phyloP scores from a whole-genome alignment of 2,329 filamentous ascomycete genomes.

The Colletotrichum lindemuthianum region DNA sequence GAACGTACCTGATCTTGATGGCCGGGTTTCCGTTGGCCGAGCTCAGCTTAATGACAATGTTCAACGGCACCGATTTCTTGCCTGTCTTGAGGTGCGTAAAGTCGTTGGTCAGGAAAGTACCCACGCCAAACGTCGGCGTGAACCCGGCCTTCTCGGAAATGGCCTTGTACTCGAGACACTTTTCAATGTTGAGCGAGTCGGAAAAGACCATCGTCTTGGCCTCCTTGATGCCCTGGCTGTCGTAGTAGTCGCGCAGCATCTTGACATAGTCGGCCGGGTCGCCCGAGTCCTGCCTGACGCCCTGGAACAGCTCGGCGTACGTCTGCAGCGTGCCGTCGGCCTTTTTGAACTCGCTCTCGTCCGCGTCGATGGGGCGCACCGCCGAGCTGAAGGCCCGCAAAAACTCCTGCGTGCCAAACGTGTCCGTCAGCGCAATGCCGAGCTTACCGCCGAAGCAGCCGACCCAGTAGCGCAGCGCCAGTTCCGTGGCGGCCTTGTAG shows the following conservation, averaged over 20 bases:
- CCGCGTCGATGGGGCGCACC: constrained; percentile 56
- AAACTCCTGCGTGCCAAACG: constrained; percentile 92
- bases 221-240: constrained; percentile 76
- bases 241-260: constrained; percentile 83
- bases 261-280: constrained; percentile 84
- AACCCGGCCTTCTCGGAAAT: constrained; percentile 84
- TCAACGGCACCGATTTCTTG: constrained; percentile 88
- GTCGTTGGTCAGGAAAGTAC: constrained; percentile 96
- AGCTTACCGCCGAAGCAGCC: constrained; percentile 88
- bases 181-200: constrained; percentile 91
- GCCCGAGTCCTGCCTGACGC: constrained; percentile 90
- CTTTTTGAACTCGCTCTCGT: constrained; percentile 51
- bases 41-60: constrained; percentile 97
- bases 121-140: constrained; percentile 89
- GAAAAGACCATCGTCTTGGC: constrained; percentile 95
- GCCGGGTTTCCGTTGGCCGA: constrained; percentile 83
- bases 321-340: constrained; percentile 59
- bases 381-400: constrained; percentile 83
- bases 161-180: constrained; percentile 89
- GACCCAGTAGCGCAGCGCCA: constrained; percentile 88
- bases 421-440: constrained; percentile 92
- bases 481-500: constrained; percentile 85
- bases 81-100: constrained; percentile 78
- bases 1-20: constrained; percentile 79
- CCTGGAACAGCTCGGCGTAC: constrained; percentile 85